Base-by-base conservation (phyloP, 768 basidiomycete species). In the Amanita exitialis region DNA sequence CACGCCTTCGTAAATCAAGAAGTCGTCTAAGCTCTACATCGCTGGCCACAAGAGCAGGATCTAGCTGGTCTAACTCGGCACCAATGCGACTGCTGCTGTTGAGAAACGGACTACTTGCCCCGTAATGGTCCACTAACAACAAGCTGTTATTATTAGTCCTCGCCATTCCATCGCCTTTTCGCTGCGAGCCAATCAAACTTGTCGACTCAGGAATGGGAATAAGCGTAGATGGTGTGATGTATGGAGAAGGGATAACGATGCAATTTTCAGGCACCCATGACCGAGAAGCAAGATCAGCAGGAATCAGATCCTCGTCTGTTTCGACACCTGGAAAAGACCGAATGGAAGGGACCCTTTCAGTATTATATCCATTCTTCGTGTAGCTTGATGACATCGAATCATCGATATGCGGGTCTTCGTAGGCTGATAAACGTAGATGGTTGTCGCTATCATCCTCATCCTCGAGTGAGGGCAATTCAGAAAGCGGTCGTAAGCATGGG, bases 241-340 rank as follows among this genome's bases (percentile, higher is more conserved):
- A 51, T 27, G 50, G 42, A 21, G 50, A 32, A 36, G 50, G 50
- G 13, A 51, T 51, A 7, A 51, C 32, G 25, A 51, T 39, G 23
- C 43, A 51, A 16, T 41, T 42, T 35, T 51, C 50, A 25, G 50
- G 50, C 1, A 9, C 42, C 42, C 27, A 51, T 23, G 50, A 51
- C 15, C 41, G 50, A 13, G 50, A 51, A 21, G 50, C 50, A 38
- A 52, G 52, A 49, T 59, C 53, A 8, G 53, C 57, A 2, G 72
- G 74, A 49, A 75, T 60, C 12, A 76, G 64, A 27, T 64, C 61
- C 21, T 74, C 65, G 51, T 73, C 73, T 5, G 62, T 65, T n/a
- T 72, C 71, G 20, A 63, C 73, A 4, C 72, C 72, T 1, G 72
- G 73, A 9, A 73, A 64, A 1, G 70, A 68, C 21, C 72, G 47